Evolutionary conservation across 2,329 filamentous ascomycete genomes (phyloP).

Genomic region (Elsinoe australis): DNA sequence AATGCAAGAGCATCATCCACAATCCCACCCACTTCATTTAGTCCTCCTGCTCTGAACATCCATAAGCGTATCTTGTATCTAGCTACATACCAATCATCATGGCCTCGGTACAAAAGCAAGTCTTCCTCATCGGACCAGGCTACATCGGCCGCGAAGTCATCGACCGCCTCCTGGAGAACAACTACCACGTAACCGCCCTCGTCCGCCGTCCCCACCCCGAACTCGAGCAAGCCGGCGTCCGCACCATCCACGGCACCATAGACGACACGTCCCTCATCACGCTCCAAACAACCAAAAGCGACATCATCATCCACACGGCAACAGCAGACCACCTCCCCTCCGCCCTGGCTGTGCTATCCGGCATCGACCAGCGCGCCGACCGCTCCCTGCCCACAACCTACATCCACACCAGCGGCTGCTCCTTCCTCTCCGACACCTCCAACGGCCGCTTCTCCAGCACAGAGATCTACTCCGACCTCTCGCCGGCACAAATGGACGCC

Average conservation of each 20-base stretch:
- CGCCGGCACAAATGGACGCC: conserved; percentile 35
- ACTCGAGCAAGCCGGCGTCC: conserved; percentile 33
- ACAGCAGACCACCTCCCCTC: conserved; percentile 43
- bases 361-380: conserved; percentile 35
- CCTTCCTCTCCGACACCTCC: conserved; percentile 35
- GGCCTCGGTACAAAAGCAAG: too few species aligned
- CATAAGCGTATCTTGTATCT: too few species aligned
- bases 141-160: conserved; percentile 45
- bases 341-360: conserved; percentile 40
- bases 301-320: conserved; percentile 44
- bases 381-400: conserved; percentile 37
- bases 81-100: too few species aligned
- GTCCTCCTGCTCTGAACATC: too few species aligned
- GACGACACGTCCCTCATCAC: conserved; percentile 36
- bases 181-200: conserved; percentile 38
- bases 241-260: conserved; percentile 36
- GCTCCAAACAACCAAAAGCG: conserved; percentile 32
- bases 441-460: conserved; percentile 31
- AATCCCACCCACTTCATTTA: too few species aligned
- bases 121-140: conserved; percentile 41
- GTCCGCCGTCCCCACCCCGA: conserved; percentile 36
- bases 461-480: conserved; percentile 39
- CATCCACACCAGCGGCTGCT: conserved; percentile 44
- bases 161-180: conserved; percentile 37
- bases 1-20: too few species aligned